Percentiles rank a stretch among this genome's conserved stretches.
phyloP scores from a whole-genome alignment of 495 filamentous ascomycete genomes.

The Aspergillus homomorphus region DNA sequence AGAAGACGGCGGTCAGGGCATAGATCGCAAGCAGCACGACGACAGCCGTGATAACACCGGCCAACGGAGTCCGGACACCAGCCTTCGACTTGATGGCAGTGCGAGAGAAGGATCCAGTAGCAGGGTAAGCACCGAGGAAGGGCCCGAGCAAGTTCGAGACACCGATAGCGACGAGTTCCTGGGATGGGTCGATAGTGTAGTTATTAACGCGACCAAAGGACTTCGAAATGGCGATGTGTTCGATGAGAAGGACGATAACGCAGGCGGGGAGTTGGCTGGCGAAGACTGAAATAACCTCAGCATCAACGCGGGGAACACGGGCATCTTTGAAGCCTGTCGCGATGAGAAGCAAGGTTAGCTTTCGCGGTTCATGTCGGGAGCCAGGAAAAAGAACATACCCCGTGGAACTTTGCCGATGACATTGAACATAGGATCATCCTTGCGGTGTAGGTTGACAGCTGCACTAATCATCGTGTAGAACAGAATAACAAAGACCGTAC shows the following conservation, averaged over 20 bases:
- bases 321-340: constrained; percentile 70
- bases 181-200: constrained; percentile 96
- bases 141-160: constrained; percentile 88
- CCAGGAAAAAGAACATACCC: constrained; percentile 31
- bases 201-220: constrained; percentile 97
- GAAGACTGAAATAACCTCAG: constrained; percentile 59
- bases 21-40: constrained; percentile 96
- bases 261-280: constrained; percentile 65
- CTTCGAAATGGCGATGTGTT: constrained; percentile 97
- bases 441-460: constrained; percentile 65
- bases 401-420: constrained; percentile 76
- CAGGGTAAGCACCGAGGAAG: constrained; percentile 91
- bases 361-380: neutral
- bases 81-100: constrained; percentile 99
- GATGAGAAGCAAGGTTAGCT: constrained; percentile 29
- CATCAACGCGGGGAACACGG: constrained; percentile 68
- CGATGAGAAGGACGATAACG: constrained; percentile 92
- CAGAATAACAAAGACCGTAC: constrained; percentile 89
- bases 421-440: constrained; percentile 50
- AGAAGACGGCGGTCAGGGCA: constrained; percentile 87
- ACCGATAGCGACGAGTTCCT: constrained; percentile 94
- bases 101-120: constrained; percentile 94
- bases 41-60: constrained; percentile 82
- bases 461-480: constrained; percentile 93
- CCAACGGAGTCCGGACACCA: constrained; percentile 89